Evolutionary conservation across 225 moss, liverwort and hornwort species (phyloP).

Genomic region (Neckera pumila): DNA sequence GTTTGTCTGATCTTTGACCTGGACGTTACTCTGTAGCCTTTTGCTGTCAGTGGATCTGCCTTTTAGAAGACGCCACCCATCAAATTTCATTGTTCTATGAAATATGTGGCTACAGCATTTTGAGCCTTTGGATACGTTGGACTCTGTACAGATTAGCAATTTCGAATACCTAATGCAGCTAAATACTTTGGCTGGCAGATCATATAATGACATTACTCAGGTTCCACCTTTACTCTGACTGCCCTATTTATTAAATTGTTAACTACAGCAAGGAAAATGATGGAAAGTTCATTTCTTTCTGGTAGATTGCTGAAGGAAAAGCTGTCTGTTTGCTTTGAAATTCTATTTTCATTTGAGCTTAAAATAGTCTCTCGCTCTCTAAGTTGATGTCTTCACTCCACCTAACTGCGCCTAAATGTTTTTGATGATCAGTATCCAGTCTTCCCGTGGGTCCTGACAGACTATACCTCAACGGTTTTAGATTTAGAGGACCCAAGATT

Average conservation of each 20-base stretch:
- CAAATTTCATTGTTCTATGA: neutral
- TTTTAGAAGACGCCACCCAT: neutral
- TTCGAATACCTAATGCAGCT: conserved; percentile 98
- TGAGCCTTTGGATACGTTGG: conserved; percentile 1
- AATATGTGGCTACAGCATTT: neutral
- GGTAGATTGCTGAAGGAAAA: neutral
- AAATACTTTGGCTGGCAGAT: conserved; percentile 92
- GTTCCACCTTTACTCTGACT: conserved; percentile 23
- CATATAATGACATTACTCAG: conserved; percentile 94
- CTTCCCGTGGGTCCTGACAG: conserved; percentile 89
- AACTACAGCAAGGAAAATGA: neutral
- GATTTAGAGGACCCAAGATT: conserved; percentile 69
- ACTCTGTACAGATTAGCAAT: conserved; percentile 77
- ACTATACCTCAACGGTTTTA: conserved; percentile 72
- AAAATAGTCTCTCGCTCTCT: neutral
- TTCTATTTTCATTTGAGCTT: neutral
- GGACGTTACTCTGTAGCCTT: neutral
- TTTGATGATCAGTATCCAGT: conserved; percentile 74
- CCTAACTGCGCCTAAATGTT: neutral
- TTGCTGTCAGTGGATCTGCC: neutral
- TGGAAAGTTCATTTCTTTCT: neutral
- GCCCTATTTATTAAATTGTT: neutral
- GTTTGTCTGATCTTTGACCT: neutral
- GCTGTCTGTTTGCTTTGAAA: neutral
- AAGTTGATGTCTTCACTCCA: neutral